These are phyloP conservation scores for Termitomyces sp. DNA, from an alignment of 768 basidiomycete genomes.

Conservation along the genomic window DNA sequence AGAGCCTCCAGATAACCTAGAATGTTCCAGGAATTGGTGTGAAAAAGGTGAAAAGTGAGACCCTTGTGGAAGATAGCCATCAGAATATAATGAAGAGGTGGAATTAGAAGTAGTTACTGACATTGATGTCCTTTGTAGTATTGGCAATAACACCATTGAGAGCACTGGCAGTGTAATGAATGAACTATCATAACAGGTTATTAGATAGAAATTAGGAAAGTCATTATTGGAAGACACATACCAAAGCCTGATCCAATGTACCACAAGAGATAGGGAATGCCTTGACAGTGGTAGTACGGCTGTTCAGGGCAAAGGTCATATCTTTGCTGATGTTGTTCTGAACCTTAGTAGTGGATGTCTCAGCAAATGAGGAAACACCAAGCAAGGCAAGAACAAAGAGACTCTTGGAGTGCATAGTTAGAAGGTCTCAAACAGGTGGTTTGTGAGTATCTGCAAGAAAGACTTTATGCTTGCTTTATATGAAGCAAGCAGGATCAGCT, in stretches of 20 bases:
- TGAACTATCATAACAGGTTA: conserved; percentile 15
- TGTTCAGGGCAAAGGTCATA: conserved; percentile 21
- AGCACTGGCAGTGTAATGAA: conserved; percentile 23
- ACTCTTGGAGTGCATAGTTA: conserved; percentile 22
- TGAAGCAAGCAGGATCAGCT: too few species aligned
- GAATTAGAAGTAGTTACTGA: conserved; percentile 4
- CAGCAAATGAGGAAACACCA: conserved; percentile 16
- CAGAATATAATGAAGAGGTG: not conserved
- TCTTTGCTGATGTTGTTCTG: conserved; percentile 20
- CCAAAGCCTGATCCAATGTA: conserved; percentile 21
- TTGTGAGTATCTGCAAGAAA: not conserved
- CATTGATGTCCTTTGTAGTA: conserved; percentile 23
- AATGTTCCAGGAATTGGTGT: conserved; percentile 20
- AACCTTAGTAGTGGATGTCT: conserved; percentile 22
- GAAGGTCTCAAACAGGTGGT: not conserved
- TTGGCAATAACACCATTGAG: conserved; percentile 18
- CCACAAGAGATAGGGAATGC: conserved; percentile 24
- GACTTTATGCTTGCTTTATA: not conserved
- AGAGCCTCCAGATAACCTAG: conserved; percentile 17
- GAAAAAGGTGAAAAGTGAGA: conserved; percentile 14
- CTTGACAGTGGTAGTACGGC: conserved; percentile 25
- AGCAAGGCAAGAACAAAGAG: conserved; percentile 22
- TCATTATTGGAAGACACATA: conserved; percentile 5
- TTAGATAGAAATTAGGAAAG: not conserved
- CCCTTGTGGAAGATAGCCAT: not conserved